Evolutionary conservation across 208 protist genomes (phyloP).

Genomic region (Acanthamoeba pearcei): DNA sequence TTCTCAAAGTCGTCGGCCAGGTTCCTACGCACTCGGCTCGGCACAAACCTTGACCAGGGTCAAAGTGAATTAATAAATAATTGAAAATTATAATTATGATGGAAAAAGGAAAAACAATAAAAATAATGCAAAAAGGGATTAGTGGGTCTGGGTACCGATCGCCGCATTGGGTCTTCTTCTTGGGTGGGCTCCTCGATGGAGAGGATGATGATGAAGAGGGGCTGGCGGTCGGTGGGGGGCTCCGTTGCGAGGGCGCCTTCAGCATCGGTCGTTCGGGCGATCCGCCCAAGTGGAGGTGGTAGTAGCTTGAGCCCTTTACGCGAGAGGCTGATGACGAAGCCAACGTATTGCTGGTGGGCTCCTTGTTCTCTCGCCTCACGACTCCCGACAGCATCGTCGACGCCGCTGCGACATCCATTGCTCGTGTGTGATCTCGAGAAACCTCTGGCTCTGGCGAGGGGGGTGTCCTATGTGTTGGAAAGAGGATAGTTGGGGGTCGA

Average conservation of each 20-base stretch:
- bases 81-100: too few relatives aligned
- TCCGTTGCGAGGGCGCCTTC: background rate
- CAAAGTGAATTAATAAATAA: background rate
- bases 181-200: background rate
- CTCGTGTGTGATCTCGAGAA: too few relatives aligned
- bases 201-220: background rate
- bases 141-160: background rate
- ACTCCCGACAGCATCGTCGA: background rate
- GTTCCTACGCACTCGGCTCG: background rate
- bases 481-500: too few relatives aligned
- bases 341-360: background rate
- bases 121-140: background rate
- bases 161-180: background rate
- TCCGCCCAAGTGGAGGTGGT: background rate
- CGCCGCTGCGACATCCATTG: too few relatives aligned
- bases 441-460: too few relatives aligned
- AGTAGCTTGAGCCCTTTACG: background rate
- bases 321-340: background rate
- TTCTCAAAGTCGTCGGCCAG: slow-evolving; percentile 17
- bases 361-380: background rate
- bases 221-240: background rate
- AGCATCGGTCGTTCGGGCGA: slow-evolving; percentile 5
- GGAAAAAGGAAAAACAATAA: too few relatives aligned
- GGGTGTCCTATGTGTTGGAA: too few relatives aligned
- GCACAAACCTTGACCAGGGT: background rate